Conservation (phyloP, 768 basidiomycete species). For the Tulasnella sp. region DNA sequence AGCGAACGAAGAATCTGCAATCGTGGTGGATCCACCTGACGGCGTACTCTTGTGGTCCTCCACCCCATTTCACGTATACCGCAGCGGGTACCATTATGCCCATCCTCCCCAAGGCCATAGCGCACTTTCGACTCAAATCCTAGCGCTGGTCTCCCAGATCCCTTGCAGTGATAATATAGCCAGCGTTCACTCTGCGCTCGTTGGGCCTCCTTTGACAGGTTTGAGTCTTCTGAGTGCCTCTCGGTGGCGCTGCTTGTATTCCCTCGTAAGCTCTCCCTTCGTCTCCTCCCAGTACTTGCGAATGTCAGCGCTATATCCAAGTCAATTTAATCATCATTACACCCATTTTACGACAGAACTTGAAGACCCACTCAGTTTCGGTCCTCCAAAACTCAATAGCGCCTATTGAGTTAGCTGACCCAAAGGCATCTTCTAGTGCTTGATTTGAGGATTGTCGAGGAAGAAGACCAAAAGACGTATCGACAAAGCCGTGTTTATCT, state of each 20-base stretch:
- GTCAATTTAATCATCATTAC: not conserved
- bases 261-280: constrained; percentile 25
- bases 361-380: constrained; percentile 19
- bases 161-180: no score
- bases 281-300: constrained; percentile 24
- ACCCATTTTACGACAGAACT: not conserved
- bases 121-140: no score
- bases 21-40: no score
- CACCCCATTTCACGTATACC: no score
- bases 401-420: constrained; percentile 12
- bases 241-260: constrained; percentile 27
- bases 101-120: no score
- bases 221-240: constrained; percentile 25
- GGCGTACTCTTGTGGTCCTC: no score
- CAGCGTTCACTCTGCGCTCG: not conserved
- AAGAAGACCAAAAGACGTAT: not conserved
- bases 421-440: not conserved
- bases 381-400: constrained; percentile 17
- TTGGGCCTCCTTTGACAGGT: not conserved
- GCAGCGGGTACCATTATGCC: no score
- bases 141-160: no score
- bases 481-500: not conserved
- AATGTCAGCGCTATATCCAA: constrained; percentile 21
- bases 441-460: not conserved
- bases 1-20: no score